Evolutionary conservation across 2,329 filamentous ascomycete genomes (phyloP).

Genomic region (Epichloe sp.): DNA sequence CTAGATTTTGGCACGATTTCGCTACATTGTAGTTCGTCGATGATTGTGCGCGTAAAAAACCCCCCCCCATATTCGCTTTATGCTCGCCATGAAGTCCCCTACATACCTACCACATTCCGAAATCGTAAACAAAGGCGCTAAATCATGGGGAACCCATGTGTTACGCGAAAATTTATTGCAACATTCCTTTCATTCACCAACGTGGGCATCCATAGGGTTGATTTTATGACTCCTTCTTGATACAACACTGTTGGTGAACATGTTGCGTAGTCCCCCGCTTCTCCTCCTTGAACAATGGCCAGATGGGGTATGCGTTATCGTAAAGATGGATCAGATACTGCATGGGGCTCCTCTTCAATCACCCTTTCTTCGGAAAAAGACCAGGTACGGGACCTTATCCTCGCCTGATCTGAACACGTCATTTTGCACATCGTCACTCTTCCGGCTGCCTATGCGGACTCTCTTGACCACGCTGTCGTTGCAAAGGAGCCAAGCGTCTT

Average conservation of each 20-base stretch:
- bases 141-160: background rate
- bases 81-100: background rate
- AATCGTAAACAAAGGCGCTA: background rate
- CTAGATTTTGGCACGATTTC: background rate
- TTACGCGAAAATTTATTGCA: background rate
- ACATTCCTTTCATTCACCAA: background rate
- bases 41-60: background rate
- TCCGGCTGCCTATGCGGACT: conserved; percentile 28
- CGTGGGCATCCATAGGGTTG: too few relatives aligned
- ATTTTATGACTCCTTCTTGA: too few relatives aligned
- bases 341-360: background rate
- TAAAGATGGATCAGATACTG: too few relatives aligned
- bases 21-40: background rate
- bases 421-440: conserved; percentile 21
- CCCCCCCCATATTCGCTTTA: background rate
- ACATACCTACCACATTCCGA: background rate
- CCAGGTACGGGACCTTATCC: conserved; percentile 31
- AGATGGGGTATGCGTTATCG: too few relatives aligned
- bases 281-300: too few relatives aligned
- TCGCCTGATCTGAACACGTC: conserved; percentile 25
- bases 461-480: conserved; percentile 31
- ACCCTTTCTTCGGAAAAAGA: conserved; percentile 30
- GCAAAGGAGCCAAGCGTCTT: conserved; percentile 34
- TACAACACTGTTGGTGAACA: too few relatives aligned
- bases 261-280: too few relatives aligned